These are phyloP conservation scores for Hippophae gyantsensis DNA, from an alignment of 306 rosid genomes.

Conservation along the genomic window DNA sequence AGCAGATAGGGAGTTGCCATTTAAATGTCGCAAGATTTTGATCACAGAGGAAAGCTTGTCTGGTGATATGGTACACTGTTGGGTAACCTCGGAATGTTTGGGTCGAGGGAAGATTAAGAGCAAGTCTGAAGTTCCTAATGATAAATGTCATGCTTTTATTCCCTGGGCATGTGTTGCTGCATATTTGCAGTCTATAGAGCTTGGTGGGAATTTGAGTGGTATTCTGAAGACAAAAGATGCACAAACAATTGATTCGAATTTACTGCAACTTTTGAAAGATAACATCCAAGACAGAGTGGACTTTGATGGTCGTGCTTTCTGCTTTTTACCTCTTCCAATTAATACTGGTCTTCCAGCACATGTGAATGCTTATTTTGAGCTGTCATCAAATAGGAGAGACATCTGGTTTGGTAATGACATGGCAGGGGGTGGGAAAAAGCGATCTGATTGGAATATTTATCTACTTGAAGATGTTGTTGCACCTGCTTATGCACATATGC, in stretches of 20 bases:
- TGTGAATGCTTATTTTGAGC: constrained; percentile 87
- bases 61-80: constrained; percentile 53
- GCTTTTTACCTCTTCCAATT: constrained; percentile 85
- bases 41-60: constrained; percentile 51
- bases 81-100: constrained; percentile 84
- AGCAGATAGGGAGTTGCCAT: constrained; percentile 49
- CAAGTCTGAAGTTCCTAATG: constrained; percentile 30
- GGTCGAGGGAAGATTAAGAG: constrained; percentile 58
- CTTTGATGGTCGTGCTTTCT: constrained; percentile 91
- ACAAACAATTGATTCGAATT: constrained; percentile 29
- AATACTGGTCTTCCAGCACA: constrained; percentile 90
- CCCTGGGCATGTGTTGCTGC: constrained; percentile 99
- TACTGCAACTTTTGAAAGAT: constrained; percentile 38
- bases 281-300: constrained; percentile 35
- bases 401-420: constrained; percentile 97
- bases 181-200: constrained; percentile 54
- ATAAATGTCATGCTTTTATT: constrained; percentile 47
- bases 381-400: constrained; percentile 97
- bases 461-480: constrained; percentile 90
- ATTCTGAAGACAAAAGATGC: constrained; percentile 27
- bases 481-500: constrained; percentile 85
- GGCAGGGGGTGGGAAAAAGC: constrained; percentile 96
- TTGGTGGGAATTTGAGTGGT: constrained; percentile 28
- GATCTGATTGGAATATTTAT: constrained; percentile 94
- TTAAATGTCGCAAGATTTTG: constrained; percentile 60